Percentiles rank a stretch among this genome's conserved stretches.
Evolutionary conservation across 2,329 filamentous ascomycete genomes (phyloP).

Genomic region (Curvularia sp.): DNA sequence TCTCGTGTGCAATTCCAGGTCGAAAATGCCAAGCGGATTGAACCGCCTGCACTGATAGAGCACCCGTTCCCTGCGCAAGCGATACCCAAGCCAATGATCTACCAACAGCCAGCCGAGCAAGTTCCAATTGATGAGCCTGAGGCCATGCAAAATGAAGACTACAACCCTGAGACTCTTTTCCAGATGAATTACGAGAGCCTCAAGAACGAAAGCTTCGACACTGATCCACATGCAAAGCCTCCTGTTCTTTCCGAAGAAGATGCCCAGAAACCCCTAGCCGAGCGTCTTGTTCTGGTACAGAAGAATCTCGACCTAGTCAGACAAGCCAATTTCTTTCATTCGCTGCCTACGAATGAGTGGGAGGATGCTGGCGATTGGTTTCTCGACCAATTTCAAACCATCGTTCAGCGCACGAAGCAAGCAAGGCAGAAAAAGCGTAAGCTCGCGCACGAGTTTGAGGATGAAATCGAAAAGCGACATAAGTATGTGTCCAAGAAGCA

Average conservation of each 20-base stretch:
- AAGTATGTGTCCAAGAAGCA: constrained; percentile 59
- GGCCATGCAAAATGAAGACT: constrained; percentile 49
- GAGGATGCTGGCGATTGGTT: constrained; percentile 69
- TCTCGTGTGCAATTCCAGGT: constrained; percentile 2
- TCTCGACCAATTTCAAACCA: constrained; percentile 60
- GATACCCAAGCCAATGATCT: constrained; percentile 15
- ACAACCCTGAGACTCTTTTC: constrained; percentile 55
- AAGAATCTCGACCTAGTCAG: constrained; percentile 39
- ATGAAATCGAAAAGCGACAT: constrained; percentile 63
- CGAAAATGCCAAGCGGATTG: constrained; percentile 3
- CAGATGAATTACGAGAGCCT: constrained; percentile 59
- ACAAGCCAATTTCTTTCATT: constrained; percentile 60
- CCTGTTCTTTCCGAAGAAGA: constrained; percentile 35
- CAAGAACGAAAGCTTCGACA: constrained; percentile 59
- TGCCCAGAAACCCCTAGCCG: constrained; percentile 35
- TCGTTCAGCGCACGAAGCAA: constrained; percentile 61
- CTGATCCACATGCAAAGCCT: constrained; percentile 32
- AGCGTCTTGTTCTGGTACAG: constrained; percentile 41
- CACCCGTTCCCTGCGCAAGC: constrained; percentile 6
- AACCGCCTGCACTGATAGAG: constrained; percentile 9
- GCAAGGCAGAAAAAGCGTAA: constrained; percentile 62
- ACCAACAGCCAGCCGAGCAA: constrained; percentile 19
- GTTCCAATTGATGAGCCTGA: constrained; percentile 15
- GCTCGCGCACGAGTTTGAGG: constrained; percentile 62
- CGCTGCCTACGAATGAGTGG: constrained; percentile 63